phyloP scores from a whole-genome alignment of 305 asterid species.

The Fraxinus paxiana region DNA sequence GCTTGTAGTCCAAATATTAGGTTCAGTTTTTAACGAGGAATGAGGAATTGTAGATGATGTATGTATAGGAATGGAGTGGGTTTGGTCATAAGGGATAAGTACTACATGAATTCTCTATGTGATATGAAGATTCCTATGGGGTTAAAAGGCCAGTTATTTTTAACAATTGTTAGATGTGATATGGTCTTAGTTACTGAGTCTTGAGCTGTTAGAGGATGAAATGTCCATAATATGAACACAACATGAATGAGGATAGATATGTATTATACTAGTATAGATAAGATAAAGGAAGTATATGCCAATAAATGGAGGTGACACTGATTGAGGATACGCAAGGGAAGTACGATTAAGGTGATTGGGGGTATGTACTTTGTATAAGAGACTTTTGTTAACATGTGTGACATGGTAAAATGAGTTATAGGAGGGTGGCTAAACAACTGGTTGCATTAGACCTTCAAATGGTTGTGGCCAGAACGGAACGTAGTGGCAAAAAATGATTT shows the following conservation, averaged over 20 bases:
- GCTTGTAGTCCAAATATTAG: neutral
- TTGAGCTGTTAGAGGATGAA: neutral
- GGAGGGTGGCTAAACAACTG: neutral
- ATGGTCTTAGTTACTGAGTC: neutral
- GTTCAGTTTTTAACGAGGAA: neutral
- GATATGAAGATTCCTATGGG: neutral
- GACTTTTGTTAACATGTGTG: neutral
- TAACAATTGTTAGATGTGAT: neutral
- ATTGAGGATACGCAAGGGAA: neutral
- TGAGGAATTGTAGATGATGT: neutral
- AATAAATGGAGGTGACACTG: neutral
- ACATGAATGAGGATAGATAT: neutral
- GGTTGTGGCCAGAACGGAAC: neutral
- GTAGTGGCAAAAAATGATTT: neutral
- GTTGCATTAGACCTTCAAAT: neutral
- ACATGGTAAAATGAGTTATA: neutral
- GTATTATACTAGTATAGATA: neutral
- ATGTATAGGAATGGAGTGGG: neutral
- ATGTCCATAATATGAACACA: neutral
- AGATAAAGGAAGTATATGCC: neutral
- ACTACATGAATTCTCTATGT: neutral
- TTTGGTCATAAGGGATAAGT: neutral
- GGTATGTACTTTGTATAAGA: neutral
- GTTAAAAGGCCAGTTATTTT: neutral
- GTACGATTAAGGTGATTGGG: neutral